These are phyloP conservation scores for Rugonectria rugulosa DNA, from an alignment of 2,329 filamentous ascomycete species.

Conservation along the genomic window DNA sequence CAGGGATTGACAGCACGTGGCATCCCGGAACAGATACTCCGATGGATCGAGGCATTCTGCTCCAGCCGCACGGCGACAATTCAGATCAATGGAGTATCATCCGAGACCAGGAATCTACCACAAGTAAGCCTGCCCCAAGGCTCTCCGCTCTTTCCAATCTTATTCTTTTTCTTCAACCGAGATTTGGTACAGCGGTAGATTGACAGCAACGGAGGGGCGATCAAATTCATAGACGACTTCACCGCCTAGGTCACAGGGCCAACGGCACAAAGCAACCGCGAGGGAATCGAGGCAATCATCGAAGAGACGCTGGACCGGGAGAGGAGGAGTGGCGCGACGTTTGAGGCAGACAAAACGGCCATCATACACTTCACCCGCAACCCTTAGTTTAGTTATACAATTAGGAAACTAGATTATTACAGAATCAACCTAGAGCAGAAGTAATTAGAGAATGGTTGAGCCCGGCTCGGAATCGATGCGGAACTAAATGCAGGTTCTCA, in stretches of 20 bases:
- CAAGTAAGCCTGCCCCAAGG: not conserved
- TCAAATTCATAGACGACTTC: not conserved
- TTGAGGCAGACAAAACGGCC: not conserved
- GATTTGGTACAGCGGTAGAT: not conserved
- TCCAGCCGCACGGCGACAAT: conserved; percentile 19
- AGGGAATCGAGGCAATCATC: not conserved
- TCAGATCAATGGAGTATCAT: conserved; percentile 10
- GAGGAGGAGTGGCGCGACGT: not conserved
- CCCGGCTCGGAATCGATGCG: too few species aligned
- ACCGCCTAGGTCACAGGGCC: not conserved
- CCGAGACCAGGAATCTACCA: not conserved
- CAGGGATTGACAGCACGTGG: conserved; percentile 17
- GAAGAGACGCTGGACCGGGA: not conserved
- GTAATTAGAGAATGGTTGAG: too few species aligned
- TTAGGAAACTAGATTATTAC: too few species aligned
- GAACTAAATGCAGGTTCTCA: too few species aligned
- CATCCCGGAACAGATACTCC: conserved; percentile 14
- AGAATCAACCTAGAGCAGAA: not conserved
- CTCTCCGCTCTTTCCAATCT: not conserved
- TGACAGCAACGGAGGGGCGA: not conserved
- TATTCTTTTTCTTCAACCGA: not conserved
- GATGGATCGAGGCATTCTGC: conserved; percentile 22
- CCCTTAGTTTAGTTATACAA: too few species aligned
- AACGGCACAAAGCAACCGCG: not conserved
- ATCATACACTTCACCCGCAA: not conserved